Evolutionary conservation across 495 filamentous ascomycete genomes (phyloP).

Genomic region (Usnea hakonensis): DNA sequence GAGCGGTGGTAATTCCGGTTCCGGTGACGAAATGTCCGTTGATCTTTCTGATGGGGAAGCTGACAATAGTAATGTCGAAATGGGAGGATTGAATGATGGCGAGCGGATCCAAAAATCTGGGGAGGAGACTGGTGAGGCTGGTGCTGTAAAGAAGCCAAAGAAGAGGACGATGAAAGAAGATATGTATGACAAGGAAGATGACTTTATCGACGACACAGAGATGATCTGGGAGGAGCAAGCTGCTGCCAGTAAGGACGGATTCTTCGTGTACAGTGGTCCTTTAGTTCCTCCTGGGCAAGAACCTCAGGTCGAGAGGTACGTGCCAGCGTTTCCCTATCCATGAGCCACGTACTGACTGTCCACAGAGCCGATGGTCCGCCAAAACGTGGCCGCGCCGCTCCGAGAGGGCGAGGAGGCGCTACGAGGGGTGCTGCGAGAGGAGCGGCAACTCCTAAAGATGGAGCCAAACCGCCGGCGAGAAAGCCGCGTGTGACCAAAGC

Average conservation of each 20-base stretch:
- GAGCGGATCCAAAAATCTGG: slow-evolving; percentile 22
- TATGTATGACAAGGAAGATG: slow-evolving; percentile 92
- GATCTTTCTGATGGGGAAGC: slow-evolving; percentile 50
- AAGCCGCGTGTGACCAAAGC: slow-evolving; percentile 79
- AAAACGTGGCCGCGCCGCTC: slow-evolving; percentile 69
- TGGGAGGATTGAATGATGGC: slow-evolving; percentile 55
- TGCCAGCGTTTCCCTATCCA: slow-evolving; percentile 11
- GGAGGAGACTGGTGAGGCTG: slow-evolving; percentile 37
- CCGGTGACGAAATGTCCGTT: slow-evolving; percentile 56
- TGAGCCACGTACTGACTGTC: not conserved
- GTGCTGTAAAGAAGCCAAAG: slow-evolving; percentile 54
- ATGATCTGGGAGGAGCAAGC: slow-evolving; percentile 93
- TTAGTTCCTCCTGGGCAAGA: slow-evolving; percentile 83
- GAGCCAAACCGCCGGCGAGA: slow-evolving; percentile 39
- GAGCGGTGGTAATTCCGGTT: slow-evolving; percentile 24
- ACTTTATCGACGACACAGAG: slow-evolving; percentile 96
- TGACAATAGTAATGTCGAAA: slow-evolving; percentile 68
- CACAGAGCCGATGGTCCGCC: slow-evolving; percentile 46
- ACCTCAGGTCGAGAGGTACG: slow-evolving; percentile 68
- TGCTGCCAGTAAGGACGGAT: slow-evolving; percentile 84
- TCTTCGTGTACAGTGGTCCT: slow-evolving; percentile 82
- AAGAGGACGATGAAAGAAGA: slow-evolving; percentile 85
- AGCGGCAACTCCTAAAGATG: slow-evolving; percentile 31
- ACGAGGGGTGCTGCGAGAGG: slow-evolving; percentile 30
- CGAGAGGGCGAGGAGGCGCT: slow-evolving; percentile 35